Evolutionary conservation across 2,329 filamentous ascomycete species (phyloP), one percentile per base, ranked within the genome.

Genomic region (Talaromyces sp.): DNA sequence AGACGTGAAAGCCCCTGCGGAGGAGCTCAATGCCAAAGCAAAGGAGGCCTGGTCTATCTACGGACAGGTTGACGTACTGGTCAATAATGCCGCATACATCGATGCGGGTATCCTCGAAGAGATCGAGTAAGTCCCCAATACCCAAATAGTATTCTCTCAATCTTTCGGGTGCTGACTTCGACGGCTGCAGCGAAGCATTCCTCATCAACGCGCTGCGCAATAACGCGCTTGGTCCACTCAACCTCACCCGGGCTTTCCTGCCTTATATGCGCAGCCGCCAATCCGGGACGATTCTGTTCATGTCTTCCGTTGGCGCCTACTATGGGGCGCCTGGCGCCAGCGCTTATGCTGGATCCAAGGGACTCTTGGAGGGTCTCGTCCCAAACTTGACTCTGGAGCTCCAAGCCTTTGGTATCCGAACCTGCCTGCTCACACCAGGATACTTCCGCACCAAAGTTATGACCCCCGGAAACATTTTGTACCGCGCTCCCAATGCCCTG

Each of bases 391-490:
- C 68, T 0, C 61, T 68, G 0, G 82, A 84, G 68, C 68, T 83
- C 1, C 66, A 65, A 61, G 19, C 72, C 3, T 75, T 76, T 27
- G 73, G 76, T 0, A 71, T 81, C 7, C 54, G 60, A 3, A 55
- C 61, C 71, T 80, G 54, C 72, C 67, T 75, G 1, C 69, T 84
- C 2, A 81, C 83, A 61, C 81, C 82, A 0, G 83, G 82, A 0
- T 80, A 81, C 60, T 84, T 85, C 66, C 77, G 82, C 2, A 85
- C 81, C 0, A 70, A 67, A 0, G 80, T 85, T 55, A 73, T 84
- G 8, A 75, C 77, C 4, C 26, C 59, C 3, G 54, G 52, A 3
- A 58, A 61, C n/a, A 38, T 56, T 6, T 51, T 56, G 21, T 19
- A 59, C 29, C 51, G 56, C 0, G 48, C 58, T 12, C 27, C 60